Evolutionary conservation across 2,329 filamentous ascomycete genomes (phyloP).

Genomic region (Esteya vermicola): DNA sequence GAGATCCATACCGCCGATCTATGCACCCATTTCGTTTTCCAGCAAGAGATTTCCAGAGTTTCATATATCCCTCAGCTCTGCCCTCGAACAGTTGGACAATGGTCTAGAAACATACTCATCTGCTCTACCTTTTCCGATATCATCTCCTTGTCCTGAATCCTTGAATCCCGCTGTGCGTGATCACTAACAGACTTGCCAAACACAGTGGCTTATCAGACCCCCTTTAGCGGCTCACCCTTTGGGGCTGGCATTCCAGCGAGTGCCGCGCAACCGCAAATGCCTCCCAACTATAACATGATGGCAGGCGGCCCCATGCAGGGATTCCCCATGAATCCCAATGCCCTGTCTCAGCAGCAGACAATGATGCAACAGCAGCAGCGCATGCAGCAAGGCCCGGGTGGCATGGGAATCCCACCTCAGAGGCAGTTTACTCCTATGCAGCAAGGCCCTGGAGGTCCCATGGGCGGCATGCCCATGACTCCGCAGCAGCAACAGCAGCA

Average conservation of each 20-base stretch:
- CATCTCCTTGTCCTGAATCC: no score
- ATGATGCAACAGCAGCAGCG: slow-evolving; percentile 21
- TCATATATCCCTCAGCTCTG: no score
- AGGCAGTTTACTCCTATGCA: slow-evolving; percentile 22
- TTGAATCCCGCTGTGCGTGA: no score
- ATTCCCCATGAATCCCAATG: slow-evolving; percentile 39
- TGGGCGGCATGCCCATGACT: slow-evolving; percentile 15
- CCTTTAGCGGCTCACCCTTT: slow-evolving; percentile 43
- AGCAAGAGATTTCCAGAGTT: no score
- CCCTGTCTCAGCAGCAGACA: slow-evolving; percentile 21
- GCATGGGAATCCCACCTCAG: slow-evolving; percentile 21
- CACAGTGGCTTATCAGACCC: slow-evolving; percentile 43
- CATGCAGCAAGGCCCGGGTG: slow-evolving; percentile 21
- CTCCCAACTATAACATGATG: slow-evolving; percentile 41
- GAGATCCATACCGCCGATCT: no score
- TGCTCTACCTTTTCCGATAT: background rate
- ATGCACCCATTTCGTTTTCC: no score
- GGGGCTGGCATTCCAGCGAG: slow-evolving; percentile 35
- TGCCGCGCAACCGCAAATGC: slow-evolving; percentile 31
- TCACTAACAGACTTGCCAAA: slow-evolving; percentile 5
- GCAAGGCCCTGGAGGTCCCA: slow-evolving; percentile 21
- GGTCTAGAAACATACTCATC: no score
- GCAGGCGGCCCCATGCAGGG: slow-evolving; percentile 31
- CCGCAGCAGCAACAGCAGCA: slow-evolving; percentile 22
- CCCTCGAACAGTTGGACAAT: no score